phyloP scores from a whole-genome alignment of 176 grass and related monocot species.

The Eremochloa ophiuroides region DNA sequence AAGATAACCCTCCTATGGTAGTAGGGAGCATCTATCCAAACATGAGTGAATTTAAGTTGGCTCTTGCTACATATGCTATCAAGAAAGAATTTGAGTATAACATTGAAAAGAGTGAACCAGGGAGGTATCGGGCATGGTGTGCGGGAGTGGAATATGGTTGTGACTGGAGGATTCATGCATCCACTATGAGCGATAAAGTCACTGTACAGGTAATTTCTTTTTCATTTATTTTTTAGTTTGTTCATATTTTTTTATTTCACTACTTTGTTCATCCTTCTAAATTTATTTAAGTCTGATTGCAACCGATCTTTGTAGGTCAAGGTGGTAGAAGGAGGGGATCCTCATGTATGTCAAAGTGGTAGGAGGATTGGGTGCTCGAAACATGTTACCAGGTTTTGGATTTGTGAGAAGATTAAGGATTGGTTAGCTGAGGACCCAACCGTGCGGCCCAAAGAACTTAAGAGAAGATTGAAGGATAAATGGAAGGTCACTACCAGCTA shows the following conservation, averaged over 20 bases:
- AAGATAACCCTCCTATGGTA: no score
- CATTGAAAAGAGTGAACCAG: no score
- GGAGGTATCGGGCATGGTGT: no score
- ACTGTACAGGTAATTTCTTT: not conserved
- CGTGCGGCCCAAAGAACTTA: not conserved
- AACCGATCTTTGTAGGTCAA: not conserved
- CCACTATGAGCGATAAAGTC: not conserved
- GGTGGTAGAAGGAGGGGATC: no score
- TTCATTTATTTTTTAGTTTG: not conserved
- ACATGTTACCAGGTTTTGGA: not conserved
- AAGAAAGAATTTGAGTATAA: no score
- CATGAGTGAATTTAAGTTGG: no score
- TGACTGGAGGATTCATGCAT: not conserved
- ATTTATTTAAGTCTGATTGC: not conserved
- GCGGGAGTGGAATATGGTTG: no score
- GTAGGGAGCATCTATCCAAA: no score
- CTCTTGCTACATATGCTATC: no score
- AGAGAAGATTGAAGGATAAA: not conserved
- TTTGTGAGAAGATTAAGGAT: not conserved
- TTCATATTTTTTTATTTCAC: not conserved
- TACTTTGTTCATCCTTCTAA: not conserved
- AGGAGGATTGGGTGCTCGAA: not conserved
- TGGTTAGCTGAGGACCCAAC: not conserved
- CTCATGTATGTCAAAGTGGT: not conserved
- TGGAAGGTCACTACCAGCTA: no score